These are phyloP conservation scores for Tillandsia leiboldiana DNA, from an alignment of 176 grass and related monocot species.

Conservation along the genomic window DNA sequence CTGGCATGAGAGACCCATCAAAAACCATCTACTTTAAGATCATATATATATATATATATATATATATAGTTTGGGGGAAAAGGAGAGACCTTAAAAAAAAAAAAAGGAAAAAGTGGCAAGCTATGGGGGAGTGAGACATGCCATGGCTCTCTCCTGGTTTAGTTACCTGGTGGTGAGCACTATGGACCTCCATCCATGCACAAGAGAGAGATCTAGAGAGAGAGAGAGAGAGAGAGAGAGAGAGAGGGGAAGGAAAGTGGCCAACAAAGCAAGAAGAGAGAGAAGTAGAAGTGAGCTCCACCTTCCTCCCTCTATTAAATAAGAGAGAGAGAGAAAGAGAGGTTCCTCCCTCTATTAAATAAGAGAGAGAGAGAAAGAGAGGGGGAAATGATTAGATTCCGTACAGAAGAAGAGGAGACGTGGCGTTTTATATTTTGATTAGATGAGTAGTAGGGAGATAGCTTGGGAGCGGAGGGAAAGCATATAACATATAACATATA, in stretches of 20 bases:
- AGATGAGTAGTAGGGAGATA: too few relatives aligned
- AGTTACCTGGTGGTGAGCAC: constrained; percentile 5
- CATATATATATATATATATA: not conserved
- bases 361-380: not conserved
- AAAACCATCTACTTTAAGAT: too few relatives aligned
- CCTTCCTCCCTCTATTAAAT: too few relatives aligned
- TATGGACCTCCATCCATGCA: constrained; percentile 13
- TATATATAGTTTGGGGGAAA: not conserved
- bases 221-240: not conserved
- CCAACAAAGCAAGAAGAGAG: constrained; percentile 2
- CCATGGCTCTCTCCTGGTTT: not conserved
- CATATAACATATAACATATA: not conserved
- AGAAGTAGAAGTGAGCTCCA: not conserved
- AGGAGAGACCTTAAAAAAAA: not conserved
- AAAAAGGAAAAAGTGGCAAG: too few relatives aligned
- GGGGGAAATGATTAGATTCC: not conserved
- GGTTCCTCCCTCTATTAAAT: too few relatives aligned
- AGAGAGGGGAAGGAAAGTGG: not conserved
- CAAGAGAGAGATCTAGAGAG: not conserved
- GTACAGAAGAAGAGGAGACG: not conserved
- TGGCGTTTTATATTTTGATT: too few relatives aligned
- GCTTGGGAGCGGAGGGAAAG: not conserved
- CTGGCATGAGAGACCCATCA: too few relatives aligned
- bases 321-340: not conserved
- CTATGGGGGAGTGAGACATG: not conserved